phyloP scores from a whole-genome alignment of 169 alveolate genomes.

The Sarcocystis neurona region DNA sequence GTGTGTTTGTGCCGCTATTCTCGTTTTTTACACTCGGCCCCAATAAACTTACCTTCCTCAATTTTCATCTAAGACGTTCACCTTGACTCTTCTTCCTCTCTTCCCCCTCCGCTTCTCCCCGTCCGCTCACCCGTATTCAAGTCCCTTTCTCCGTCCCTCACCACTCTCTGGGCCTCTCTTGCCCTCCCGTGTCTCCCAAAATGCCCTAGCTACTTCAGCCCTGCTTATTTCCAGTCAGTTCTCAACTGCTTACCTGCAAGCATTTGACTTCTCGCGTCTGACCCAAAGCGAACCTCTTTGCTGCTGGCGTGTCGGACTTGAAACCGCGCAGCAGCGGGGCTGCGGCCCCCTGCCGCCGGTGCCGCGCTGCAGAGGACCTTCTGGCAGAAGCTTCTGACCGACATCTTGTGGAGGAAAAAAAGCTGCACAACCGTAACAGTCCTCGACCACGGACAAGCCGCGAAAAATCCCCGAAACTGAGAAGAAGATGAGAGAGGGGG shows the following conservation, averaged over 20 bases:
- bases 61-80: background rate
- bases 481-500: no score
- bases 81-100: background rate
- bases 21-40: no score
- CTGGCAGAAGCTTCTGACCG: conserved; percentile 2
- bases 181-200: background rate
- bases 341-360: conserved; percentile 3
- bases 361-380: no score
- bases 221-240: background rate
- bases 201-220: background rate
- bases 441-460: no score
- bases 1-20: no score
- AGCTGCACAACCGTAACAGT: background rate
- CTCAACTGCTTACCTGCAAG: conserved; percentile 52
- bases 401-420: background rate
- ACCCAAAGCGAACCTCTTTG: conserved; percentile 59
- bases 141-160: background rate
- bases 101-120: background rate
- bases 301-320: conserved; percentile 35
- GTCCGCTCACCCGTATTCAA: background rate
- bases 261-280: conserved; percentile 63
- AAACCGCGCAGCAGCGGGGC: conserved; percentile 4
- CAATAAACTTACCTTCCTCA: no score
- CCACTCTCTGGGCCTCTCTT: background rate
- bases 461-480: no score